Evolutionary conservation across 352 stramenopile genomes (phyloP).

Genomic region (Phytophthora lateralis): DNA sequence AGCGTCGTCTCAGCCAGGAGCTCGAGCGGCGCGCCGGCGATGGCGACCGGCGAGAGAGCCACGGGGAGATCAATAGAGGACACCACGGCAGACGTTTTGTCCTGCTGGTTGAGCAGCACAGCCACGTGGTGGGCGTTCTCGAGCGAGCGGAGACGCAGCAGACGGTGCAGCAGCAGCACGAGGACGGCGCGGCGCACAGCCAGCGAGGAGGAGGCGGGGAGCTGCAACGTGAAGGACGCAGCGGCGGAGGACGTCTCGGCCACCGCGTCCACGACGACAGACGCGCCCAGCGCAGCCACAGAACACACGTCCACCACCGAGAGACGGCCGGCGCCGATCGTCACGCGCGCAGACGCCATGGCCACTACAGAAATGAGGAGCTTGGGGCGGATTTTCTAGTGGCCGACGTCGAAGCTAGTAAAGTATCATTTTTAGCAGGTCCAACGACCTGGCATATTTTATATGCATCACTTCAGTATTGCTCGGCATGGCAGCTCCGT

Average conservation of each 20-base stretch:
- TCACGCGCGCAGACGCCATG: conserved; percentile 60
- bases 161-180: conserved; percentile 48
- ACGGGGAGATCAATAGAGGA: conserved; percentile 44
- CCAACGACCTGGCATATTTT: background rate
- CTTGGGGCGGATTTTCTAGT: conserved; percentile 29
- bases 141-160: conserved; percentile 46
- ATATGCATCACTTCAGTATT: background rate
- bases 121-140: conserved; percentile 52
- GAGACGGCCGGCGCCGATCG: conserved; percentile 58
- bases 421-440: no score
- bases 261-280: conserved; percentile 43
- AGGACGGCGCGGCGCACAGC: conserved; percentile 39
- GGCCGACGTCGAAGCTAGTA: background rate
- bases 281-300: conserved; percentile 54
- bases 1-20: conserved; percentile 63
- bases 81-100: conserved; percentile 31
- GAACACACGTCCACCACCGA: conserved; percentile 64
- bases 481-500: background rate
- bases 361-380: background rate
- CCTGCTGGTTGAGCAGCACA: conserved; percentile 64
- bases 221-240: conserved; percentile 13
- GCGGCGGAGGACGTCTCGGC: conserved; percentile 17
- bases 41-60: conserved; percentile 36
- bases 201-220: conserved; percentile 14
- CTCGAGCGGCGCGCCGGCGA: conserved; percentile 40